Base-by-base conservation (phyloP, 2,329 filamentous ascomycete species). In the Neonectria punicea region DNA sequence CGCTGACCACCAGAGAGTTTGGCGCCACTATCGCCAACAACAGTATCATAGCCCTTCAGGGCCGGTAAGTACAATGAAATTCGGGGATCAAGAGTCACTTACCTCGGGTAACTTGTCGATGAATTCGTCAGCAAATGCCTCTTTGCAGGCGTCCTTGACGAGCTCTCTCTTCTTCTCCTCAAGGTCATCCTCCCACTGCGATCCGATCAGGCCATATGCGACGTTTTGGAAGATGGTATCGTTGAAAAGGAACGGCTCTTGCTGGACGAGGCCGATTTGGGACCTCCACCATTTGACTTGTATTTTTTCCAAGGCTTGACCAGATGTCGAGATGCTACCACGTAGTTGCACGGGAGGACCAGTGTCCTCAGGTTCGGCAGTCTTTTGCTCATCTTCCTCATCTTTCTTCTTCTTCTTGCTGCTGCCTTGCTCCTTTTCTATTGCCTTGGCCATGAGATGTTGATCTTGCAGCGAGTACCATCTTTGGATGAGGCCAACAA, bases 1-100 rank as follows among this genome's bases (percentile, higher is more conserved):
- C 92, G 87, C 76, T 97, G 93, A 1, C 93, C 93, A n/a, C 93
- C 92, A 11, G 91, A 93, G 1, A 97, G 81, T 75, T 92, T 93
- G 53, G 91, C 90, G 5, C 93, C 93, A 30, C 87, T 87, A 74
- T 95, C 92, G 1, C 93, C 93, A 1, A 96, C 92, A 9, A 86
- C 79, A 0, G 93, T 93, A 5, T 91, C 85, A 73, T 94, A 94
- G 1, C 89, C 87, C 81, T 92, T 51, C 13, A 16, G 43, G 25
- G 13, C 16, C 51, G 25, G 54, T 75, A 13, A 73, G 69, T 49
- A 53, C 7, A 55, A 34, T 20, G n/a, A 11, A 9, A 34, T 16
- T 16, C 8, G 30, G 10, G 5, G 4, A 10, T 9, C 53, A 65
- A 66, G 58, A 59, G 63, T 56, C 55, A 72, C 79, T 68, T 69